A percentile compares a stretch with the other conserved stretches of the same genome.
These are phyloP conservation scores for Pythium coloratum DNA, from an alignment of 352 stramenopile genomes.

Conservation along the genomic window DNA sequence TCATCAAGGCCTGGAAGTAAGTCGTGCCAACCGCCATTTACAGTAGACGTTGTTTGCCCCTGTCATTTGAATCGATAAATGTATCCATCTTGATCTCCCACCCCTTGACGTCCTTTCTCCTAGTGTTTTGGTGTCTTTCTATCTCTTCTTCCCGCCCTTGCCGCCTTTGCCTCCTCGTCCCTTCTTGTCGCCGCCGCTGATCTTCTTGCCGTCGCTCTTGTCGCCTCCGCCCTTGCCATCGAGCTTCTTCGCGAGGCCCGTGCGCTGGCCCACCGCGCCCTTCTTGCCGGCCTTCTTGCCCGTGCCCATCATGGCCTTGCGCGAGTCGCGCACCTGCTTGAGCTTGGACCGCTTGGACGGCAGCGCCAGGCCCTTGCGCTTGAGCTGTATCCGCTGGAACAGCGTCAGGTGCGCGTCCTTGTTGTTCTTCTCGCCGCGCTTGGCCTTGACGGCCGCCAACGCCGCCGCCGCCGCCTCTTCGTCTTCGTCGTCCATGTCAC, in stretches of 20 bases:
- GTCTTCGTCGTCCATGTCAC: conserved; percentile 51
- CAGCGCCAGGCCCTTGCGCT: conserved; percentile 78
- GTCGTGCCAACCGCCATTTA: background rate
- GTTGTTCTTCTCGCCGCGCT: conserved; percentile 21
- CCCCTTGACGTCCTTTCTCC: background rate
- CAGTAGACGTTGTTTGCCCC: background rate
- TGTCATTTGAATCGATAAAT: conserved; percentile 1
- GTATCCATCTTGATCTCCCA: background rate
- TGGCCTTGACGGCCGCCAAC: conserved; percentile 30
- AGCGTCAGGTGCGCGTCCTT: conserved; percentile 65
- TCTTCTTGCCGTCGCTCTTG: conserved; percentile 21
- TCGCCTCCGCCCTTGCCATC: conserved; percentile 23
- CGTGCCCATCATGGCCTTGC: conserved; percentile 60
- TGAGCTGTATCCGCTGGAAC: conserved; percentile 88
- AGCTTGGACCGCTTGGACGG: conserved; percentile 84
- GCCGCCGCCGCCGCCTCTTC: conserved; percentile 31
- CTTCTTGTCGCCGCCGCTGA: conserved; percentile 6
- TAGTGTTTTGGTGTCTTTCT: background rate
- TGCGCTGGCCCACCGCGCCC: conserved; percentile 28
- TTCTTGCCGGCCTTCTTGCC: conserved; percentile 52
- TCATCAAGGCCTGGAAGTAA: conserved; percentile 97
- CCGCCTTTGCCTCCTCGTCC: background rate
- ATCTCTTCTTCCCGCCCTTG: conserved; percentile 14
- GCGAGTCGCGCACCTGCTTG: conserved; percentile 67
- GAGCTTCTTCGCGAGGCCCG: conserved; percentile 23